Evolutionary conservation across 495 filamentous ascomycete species (phyloP), one percentile per base, ranked within the genome.

Genomic region (Copromyces sp.): DNA sequence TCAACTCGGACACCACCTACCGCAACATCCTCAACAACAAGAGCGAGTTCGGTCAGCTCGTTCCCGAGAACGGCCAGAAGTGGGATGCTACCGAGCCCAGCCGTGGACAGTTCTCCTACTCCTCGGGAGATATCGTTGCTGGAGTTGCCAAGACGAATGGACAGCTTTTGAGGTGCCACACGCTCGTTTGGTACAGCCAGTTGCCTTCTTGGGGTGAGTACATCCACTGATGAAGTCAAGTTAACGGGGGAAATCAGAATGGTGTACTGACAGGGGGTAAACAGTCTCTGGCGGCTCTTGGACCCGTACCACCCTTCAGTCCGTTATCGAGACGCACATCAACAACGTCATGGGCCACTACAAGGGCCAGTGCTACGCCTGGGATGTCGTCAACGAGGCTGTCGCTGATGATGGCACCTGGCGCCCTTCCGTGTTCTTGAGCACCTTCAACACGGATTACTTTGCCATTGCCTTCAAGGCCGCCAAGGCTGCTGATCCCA

Each of bases 181-280:
- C 85, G 9, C 79, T 90, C n/a, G 85, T 89, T 5, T 92, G 87
- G 89, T 80, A 90, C 77, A 83, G 79, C 45, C 88, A 92, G 74
- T 78, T 91, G 8, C 87, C 90, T 12, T 81, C 69, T 68, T 90
- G 87, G 87, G 84, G 85, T 79, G 35, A 39, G 75, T 70, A 7
- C 9, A n/a, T 70, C 7, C 40, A 29, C 24, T 9, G 3, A 53
- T 29, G 20, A 53, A 20, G 9, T 6, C 3, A 4, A 20, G 20
- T 14, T 6, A 4, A 29, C 12, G 20, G 24, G 20, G 9, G 9
- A 9, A 53, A 14, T n/a, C n/a, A 14, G 47, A 59, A 59, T 24
- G 47, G 47, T 29, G 11, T 14, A 59, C 47, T 89, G 70, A 83
- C 84, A 68, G 85, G 81, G 87, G 82, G 84, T 71, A 84, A 84